Conservation (phyloP, 2,329 filamentous ascomycete species). For the Fusarium sp. region DNA sequence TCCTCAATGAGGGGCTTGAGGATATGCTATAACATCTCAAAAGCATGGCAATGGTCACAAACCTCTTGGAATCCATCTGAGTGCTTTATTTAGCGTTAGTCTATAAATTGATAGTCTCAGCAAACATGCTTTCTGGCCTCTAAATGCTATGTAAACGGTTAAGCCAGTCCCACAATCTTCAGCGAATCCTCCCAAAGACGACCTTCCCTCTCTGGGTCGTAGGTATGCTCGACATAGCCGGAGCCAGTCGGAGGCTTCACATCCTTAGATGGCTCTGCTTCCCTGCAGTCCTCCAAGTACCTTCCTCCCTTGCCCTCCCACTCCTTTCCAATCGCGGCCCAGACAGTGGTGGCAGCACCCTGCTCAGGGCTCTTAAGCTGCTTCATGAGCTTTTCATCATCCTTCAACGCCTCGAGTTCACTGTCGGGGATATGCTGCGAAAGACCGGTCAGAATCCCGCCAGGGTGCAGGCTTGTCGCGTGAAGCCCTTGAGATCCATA, state of each 20-base stretch:
- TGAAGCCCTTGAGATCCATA: constrained; percentile 25
- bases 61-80: background rate
- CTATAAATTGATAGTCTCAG: no score
- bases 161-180: constrained; percentile 29
- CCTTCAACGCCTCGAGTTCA: background rate
- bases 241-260: background rate
- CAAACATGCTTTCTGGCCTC: background rate
- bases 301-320: constrained; percentile 35
- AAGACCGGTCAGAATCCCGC: background rate
- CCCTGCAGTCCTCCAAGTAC: constrained; percentile 28
- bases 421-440: background rate
- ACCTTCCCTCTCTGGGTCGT: constrained; percentile 22
- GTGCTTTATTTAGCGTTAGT: no score
- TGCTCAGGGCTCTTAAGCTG: constrained; percentile 24
- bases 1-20: background rate
- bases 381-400: background rate
- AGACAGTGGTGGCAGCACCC: constrained; percentile 39
- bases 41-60: background rate
- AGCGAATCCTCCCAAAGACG: constrained; percentile 35
- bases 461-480: constrained; percentile 34
- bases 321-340: constrained; percentile 33
- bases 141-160: background rate
- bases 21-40: background rate
- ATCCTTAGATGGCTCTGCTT: constrained; percentile 2
- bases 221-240: constrained; percentile 19